Evolutionary conservation across 371 early-diverging fungal genomes (phyloP), one percentile per base, ranked within the genome.

Genomic region (Chytridiales sp.): DNA sequence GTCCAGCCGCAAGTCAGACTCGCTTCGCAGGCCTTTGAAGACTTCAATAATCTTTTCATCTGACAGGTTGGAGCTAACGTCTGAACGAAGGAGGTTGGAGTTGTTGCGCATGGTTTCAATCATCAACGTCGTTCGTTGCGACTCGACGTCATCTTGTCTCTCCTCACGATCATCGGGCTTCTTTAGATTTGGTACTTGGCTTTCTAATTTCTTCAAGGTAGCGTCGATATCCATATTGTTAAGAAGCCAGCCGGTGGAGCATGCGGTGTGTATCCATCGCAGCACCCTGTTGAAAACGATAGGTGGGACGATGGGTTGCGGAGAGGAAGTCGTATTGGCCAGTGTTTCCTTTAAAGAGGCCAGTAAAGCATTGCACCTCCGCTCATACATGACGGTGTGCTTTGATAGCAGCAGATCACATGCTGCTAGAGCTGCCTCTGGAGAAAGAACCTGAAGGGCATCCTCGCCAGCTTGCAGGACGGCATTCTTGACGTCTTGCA

Each of bases 61-160:
- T 8, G 9, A 9, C 46, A 46, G 9, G 13, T 46, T 46, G 46
- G 46, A 8, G 9, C 46, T 21, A 21, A 46, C 8, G 9, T 46
- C 46, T 9, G 13, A 13, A 13, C 21, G 9, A 21, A 46, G 46
- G 9, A 46, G 46, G 13, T 9, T 13, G 15, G 46, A 9, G 46
- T 46, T 46, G 46, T 46, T 46, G 13, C 24, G 15, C 46, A 46
- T 46, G 24, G 19, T 13, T 9, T 46, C 46, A 21, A 46, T 24
- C 13, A 46, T 9, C 9, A 46, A 46, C 19, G 15, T 46, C 13
- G 8, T 15, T 9, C 9, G 8, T 9, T 46, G 13, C 9, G 13
- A 21, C 24, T 46, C 46, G 8, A 9, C 9, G 9, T 46, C 46
- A 22, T 46, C 46, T 9, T 24, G 13, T 9, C 13, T 21, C 9